A percentile compares a stretch with the other conserved stretches of the same genome.
Conservation (phyloP, 345 rosid species). For the Hibiscus mutabilis region DNA sequence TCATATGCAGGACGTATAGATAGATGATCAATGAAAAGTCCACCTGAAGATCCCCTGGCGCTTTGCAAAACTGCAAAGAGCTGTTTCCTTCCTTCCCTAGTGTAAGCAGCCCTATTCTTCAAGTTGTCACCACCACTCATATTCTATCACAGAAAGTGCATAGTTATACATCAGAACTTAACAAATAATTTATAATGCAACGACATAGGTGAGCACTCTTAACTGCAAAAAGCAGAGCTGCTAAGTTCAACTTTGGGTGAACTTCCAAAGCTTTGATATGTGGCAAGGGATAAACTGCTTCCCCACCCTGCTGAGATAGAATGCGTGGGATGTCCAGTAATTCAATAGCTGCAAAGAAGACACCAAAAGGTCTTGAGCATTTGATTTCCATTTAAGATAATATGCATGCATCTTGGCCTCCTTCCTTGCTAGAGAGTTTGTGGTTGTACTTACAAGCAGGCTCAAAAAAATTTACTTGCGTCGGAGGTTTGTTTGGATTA, state of each 20-base stretch:
- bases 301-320: constrained; percentile 95
- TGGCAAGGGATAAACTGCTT: constrained; percentile 92
- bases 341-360: constrained; percentile 65
- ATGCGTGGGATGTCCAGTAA: constrained; percentile 77
- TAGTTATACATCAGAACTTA: constrained; percentile 17
- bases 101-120: constrained; percentile 72
- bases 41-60: constrained; percentile 99
- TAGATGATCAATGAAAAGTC: constrained; percentile 16
- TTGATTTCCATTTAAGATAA: constrained; percentile 4
- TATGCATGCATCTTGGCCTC: neutral
- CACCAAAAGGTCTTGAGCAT: constrained; percentile 9
- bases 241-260: constrained; percentile 86
- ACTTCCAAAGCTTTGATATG: constrained; percentile 75
- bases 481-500: constrained; percentile 85
- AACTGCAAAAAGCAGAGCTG: constrained; percentile 88
- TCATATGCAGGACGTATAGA: neutral
- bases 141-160: constrained; percentile 42
- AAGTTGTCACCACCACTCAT: constrained; percentile 48
- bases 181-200: constrained; percentile 11
- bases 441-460: constrained; percentile 55
- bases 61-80: constrained; percentile 96
- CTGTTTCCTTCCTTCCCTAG: constrained; percentile 95
- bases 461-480: constrained; percentile 91
- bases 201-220: constrained; percentile 23
- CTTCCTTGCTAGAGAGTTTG: neutral